Evolutionary conservation across 768 basidiomycete genomes (phyloP).

Genomic region (Tylopilus rubrobrunneus): DNA sequence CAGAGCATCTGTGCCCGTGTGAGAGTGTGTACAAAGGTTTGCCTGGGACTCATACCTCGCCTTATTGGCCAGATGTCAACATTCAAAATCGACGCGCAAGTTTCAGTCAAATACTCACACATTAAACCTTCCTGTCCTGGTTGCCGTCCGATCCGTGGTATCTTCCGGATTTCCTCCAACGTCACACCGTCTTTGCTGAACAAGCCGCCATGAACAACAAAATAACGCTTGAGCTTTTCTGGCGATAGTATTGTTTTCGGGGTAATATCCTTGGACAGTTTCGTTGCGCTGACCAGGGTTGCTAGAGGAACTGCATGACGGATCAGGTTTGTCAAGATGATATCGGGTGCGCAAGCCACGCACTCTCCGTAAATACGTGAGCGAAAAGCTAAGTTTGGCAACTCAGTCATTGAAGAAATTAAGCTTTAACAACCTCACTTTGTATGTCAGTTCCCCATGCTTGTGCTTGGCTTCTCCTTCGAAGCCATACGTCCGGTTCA

Average conservation of each 20-base stretch:
- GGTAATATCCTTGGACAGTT: constrained; percentile 40
- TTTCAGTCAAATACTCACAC: constrained; percentile 52
- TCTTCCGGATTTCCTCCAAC: constrained; percentile 85
- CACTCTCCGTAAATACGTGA: constrained; percentile 87
- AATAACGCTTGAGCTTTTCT: constrained; percentile 81
- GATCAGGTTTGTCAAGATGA: constrained; percentile 4
- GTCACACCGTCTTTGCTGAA: constrained; percentile 96
- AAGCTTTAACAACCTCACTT: constrained; percentile 40
- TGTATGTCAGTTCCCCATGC: constrained; percentile 93
- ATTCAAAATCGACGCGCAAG: constrained; percentile 1
- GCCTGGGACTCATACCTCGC: constrained; percentile 48
- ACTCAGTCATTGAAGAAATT: constrained; percentile 3
- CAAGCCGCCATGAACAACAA: constrained; percentile 93
- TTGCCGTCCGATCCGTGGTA: constrained; percentile 82
- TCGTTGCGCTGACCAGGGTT: constrained; percentile 76
- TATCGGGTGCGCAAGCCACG: constrained; percentile 22
- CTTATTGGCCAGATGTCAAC: constrained; percentile 31
- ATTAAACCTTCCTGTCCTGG: constrained; percentile 94
- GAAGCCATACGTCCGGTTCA: constrained; percentile 94
- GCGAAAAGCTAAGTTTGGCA: constrained; percentile 67
- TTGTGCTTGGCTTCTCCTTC: constrained; percentile 97
- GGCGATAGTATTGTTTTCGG: constrained; percentile 70
- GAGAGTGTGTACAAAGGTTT: neutral
- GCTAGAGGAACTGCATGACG: constrained; percentile 75
- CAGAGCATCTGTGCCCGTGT: constrained; percentile 64